A percentile compares a stretch with the other conserved stretches of the same genome.
Evolutionary conservation across 1,284 basidiomycete species (phyloP).

Genomic region (Pseudozyma thailandica): DNA sequence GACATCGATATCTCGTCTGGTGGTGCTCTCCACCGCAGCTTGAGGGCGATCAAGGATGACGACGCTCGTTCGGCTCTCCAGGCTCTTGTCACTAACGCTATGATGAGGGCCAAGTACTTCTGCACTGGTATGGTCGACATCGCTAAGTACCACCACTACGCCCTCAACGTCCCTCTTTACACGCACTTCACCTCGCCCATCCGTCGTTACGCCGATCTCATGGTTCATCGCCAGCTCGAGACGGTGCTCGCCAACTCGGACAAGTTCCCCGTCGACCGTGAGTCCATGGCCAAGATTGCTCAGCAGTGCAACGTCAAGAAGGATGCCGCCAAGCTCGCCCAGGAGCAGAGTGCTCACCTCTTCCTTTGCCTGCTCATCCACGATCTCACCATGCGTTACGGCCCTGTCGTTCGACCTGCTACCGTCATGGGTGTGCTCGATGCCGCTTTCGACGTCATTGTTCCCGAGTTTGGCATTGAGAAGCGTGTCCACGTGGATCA

Average conservation of each 20-base stretch:
- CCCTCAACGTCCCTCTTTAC: constrained; percentile 89
- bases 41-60: constrained; percentile 74
- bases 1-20: constrained; percentile 81
- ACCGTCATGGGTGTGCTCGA: constrained; percentile 93
- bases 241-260: constrained; percentile 78
- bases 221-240: constrained; percentile 96
- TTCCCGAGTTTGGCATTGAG: constrained; percentile 95
- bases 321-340: constrained; percentile 87
- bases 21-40: constrained; percentile 84
- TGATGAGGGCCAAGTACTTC: constrained; percentile 94
- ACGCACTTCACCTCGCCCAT: constrained; percentile 86
- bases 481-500: constrained; percentile 98
- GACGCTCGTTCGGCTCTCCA: constrained; percentile 79
- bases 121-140: constrained; percentile 99
- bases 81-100: constrained; percentile 85
- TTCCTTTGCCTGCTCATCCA: constrained; percentile 92
- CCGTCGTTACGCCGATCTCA: constrained; percentile 82
- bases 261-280: constrained; percentile 95
- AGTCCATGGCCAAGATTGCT: constrained; percentile 94
- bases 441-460: constrained; percentile 91
- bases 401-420: constrained; percentile 86
- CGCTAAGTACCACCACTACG: constrained; percentile 94
- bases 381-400: constrained; percentile 91
- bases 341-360: constrained; percentile 94
- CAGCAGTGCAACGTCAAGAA: constrained; percentile 80